phyloP scores from a whole-genome alignment of 768 basidiomycete genomes.

The Baorangia bicolor region DNA sequence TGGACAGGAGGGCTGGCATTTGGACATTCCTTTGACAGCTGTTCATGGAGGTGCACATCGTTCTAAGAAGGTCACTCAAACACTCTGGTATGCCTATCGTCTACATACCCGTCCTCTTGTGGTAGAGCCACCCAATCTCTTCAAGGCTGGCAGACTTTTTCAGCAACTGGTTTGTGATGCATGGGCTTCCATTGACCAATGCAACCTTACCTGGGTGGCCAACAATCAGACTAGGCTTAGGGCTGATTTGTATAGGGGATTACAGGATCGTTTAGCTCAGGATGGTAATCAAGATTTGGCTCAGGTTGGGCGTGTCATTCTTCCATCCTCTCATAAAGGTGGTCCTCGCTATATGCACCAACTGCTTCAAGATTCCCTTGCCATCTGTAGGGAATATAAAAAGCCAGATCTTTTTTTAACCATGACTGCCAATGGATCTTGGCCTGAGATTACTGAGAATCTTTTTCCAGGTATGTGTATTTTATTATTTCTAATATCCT shows the following conservation, averaged over 20 bases:
- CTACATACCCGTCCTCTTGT: constrained; percentile 22
- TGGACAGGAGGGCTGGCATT: constrained; percentile 40
- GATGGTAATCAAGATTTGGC: constrained; percentile 27
- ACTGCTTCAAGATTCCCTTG: constrained; percentile 45
- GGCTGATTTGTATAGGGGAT: constrained; percentile 35
- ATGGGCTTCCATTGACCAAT: constrained; percentile 46
- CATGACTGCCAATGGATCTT: constrained; percentile 51
- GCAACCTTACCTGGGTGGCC: constrained; percentile 33
- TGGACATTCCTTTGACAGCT: constrained; percentile 13
- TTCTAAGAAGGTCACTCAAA: constrained; percentile 29
- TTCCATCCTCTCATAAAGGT: constrained; percentile 44
- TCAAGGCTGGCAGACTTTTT: constrained; percentile 39
- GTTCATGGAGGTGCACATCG: not conserved
- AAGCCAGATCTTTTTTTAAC: constrained; percentile 50
- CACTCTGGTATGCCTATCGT: constrained; percentile 32
- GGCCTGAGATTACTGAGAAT: constrained; percentile 43
- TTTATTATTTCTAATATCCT: not conserved
- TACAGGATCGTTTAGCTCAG: constrained; percentile 30
- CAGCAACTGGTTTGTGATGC: constrained; percentile 46
- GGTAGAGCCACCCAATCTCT: constrained; percentile 26
- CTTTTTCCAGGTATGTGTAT: constrained; percentile 32
- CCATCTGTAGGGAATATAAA: constrained; percentile 37
- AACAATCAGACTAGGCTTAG: constrained; percentile 37
- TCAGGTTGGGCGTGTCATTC: constrained; percentile 34
- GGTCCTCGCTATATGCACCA: constrained; percentile 45